phyloP scores from a whole-genome alignment of 2,329 filamentous ascomycete species.

The Fusarium subglutinans region DNA sequence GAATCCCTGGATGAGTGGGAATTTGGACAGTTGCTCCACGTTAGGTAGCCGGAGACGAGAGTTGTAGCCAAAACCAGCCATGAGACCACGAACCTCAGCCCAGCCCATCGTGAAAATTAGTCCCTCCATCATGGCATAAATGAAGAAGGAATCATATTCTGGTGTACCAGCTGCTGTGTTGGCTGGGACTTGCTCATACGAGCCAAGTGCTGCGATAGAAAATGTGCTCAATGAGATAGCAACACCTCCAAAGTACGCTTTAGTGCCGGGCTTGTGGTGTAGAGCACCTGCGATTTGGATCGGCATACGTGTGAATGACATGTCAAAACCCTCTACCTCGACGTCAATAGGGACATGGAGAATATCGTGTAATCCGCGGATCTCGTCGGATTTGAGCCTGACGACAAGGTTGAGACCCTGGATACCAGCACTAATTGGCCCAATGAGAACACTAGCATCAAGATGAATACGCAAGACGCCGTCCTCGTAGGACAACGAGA shows the following conservation, averaged over 20 bases:
- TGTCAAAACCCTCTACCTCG: rapidly evolving
- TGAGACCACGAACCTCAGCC: not conserved
- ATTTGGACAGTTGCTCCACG: not conserved
- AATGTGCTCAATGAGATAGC: not conserved
- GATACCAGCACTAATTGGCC: rapidly evolving
- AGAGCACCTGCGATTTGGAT: not conserved
- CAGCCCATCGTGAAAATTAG: not conserved
- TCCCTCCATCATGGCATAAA: rapidly evolving
- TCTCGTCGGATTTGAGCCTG: not conserved
- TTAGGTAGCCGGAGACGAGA: not conserved
- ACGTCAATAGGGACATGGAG: rapidly evolving
- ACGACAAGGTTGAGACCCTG: rapidly evolving
- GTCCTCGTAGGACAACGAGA: rapidly evolving
- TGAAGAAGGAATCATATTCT: not conserved
- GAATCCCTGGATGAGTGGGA: not conserved
- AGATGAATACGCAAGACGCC: not conserved
- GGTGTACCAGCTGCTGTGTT: rapidly evolving
- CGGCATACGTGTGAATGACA: rapidly evolving
- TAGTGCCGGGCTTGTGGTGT: not conserved
- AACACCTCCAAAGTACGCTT: not conserved
- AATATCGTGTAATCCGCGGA: rapidly evolving
- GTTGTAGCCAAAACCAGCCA: not conserved
- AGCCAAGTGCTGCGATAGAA: not conserved
- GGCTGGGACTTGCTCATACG: not conserved
- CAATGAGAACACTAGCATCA: not conserved